A percentile compares a stretch with the other conserved stretches of the same genome.
Evolutionary conservation across 768 basidiomycete species (phyloP).

Genomic region (Suillus spraguei): DNA sequence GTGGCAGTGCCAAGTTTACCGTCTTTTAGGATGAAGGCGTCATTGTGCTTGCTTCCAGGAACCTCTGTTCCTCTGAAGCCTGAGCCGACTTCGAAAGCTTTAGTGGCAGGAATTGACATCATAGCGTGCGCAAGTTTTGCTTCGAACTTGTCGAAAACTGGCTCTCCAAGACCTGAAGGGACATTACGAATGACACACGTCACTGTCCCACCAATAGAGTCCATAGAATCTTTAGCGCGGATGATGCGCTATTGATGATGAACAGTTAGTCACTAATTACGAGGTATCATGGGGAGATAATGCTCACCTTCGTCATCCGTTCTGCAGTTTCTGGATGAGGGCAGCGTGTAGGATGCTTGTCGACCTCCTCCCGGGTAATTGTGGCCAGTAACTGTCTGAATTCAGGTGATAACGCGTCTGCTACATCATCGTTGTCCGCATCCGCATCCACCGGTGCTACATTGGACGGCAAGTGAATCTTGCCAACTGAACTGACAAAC

Average conservation of each 20-base stretch:
- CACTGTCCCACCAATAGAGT: constrained; percentile 98
- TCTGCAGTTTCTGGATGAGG: constrained; percentile 89
- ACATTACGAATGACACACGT: constrained; percentile 94
- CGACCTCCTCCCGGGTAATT: constrained; percentile 86
- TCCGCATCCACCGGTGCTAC: constrained; percentile 46
- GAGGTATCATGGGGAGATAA: constrained; percentile 28
- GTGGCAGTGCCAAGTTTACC: constrained; percentile 82
- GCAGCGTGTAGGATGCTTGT: constrained; percentile 84
- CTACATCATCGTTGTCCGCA: constrained; percentile 60
- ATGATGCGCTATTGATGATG: constrained; percentile 73
- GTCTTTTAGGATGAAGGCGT: constrained; percentile 72
- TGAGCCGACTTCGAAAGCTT: constrained; percentile 96
- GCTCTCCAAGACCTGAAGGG: constrained; percentile 93
- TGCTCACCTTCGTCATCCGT: constrained; percentile 81
- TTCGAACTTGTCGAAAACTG: constrained; percentile 98
- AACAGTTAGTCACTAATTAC: constrained; percentile 20
- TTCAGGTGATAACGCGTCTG: constrained; percentile 81
- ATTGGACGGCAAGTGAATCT: constrained; percentile 74
- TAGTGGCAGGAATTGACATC: constrained; percentile 98
- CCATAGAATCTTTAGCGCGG: constrained; percentile 84
- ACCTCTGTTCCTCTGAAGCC: constrained; percentile 95
- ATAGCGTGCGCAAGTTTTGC: constrained; percentile 95
- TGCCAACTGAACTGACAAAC: constrained; percentile 96
- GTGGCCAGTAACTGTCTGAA: constrained; percentile 78
- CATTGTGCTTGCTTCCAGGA: constrained; percentile 93